phyloP scores from a whole-genome alignment of 805 yeast genomes.

The Lachancea kluyveri region DNA sequence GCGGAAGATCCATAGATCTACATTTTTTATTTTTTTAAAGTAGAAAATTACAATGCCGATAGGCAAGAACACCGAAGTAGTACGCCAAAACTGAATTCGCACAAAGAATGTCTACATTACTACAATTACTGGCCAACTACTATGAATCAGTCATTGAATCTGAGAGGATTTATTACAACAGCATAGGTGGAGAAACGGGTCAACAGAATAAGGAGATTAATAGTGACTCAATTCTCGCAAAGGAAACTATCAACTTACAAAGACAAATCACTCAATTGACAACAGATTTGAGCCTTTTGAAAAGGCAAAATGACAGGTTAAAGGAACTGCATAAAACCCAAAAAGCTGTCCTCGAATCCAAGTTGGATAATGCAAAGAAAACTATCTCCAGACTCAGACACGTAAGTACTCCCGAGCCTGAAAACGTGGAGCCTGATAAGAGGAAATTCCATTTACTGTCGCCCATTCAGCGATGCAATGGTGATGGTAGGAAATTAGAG shows the following conservation, averaged over 20 bases:
- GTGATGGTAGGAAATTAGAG: constrained; percentile 10
- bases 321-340: constrained; percentile 30
- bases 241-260: constrained; percentile 31
- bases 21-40: no score
- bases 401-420: constrained; percentile 9
- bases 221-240: constrained; percentile 15
- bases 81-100: no score
- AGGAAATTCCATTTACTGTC: constrained; percentile 21
- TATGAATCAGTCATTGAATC: constrained; percentile 25
- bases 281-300: constrained; percentile 27
- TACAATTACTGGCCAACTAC: constrained; percentile 24
- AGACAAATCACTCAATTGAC: constrained; percentile 31
- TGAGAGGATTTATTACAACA: constrained; percentile 20
- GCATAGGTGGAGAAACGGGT: constrained; percentile 4
- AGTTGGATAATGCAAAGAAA: constrained; percentile 31
- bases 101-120: constrained; percentile 18
- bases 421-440: constrained; percentile 5
- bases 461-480: constrained; percentile 12
- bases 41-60: no score
- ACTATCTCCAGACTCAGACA: constrained; percentile 24
- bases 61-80: no score
- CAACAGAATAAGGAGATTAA: neutral
- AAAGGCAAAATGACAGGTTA: constrained; percentile 26
- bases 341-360: constrained; percentile 31
- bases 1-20: no score